Base-by-base conservation (phyloP, 352 stramenopile species). In the Globisporangium orthogonon region DNA sequence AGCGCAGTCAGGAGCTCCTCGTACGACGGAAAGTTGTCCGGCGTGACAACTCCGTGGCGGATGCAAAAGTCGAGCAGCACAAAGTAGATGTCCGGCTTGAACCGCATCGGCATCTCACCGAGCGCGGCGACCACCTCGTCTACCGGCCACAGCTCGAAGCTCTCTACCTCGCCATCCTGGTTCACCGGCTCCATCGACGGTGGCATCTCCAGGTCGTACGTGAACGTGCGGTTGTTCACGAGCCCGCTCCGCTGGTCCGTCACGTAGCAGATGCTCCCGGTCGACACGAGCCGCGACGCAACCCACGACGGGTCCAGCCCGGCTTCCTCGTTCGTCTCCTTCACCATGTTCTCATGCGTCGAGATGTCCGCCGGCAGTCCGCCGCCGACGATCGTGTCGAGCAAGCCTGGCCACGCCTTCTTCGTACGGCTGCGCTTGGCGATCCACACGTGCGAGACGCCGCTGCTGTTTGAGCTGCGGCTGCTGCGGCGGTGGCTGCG, bases 1-100 rank as follows among this genome's bases (percentile, higher is more conserved):
- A 83, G 65, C 10, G 66, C 63, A 40, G 54, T 41, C 47, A 75
- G 69, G 45, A 83, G 54, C 7, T 74, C 63, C 10, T 80, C 60
- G 54, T 81, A 86, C 23, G 79, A 67, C 10, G 29, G 13, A 6
- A 77, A 82, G 52, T 73, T 84, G 52, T 86, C 69, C 7, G 74
- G 61, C 28, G 78, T 84, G 53, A 89, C 60, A 28, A 87, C 50
- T 11, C 78, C 74, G 17, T 91, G 81, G 41, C 78, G 81, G 5
- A 89, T 44, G 46, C 66, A 73, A 50, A 89, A 91, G 54, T 87
- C 78, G 39, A 89, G 64, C 54, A 91, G 43, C 52, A 89, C 57
- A 31, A 87, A 61, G 54, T 76, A 80, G 49, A 88, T 76, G 51
- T 90, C 76, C 45, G 76, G 80, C 57, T 89, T 89, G 59, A 89